Percentiles rank a stretch among this genome's conserved stretches.
These are phyloP conservation scores for Ascoidea asiatica DNA, from an alignment of 805 yeast species.

Conservation along the genomic window DNA sequence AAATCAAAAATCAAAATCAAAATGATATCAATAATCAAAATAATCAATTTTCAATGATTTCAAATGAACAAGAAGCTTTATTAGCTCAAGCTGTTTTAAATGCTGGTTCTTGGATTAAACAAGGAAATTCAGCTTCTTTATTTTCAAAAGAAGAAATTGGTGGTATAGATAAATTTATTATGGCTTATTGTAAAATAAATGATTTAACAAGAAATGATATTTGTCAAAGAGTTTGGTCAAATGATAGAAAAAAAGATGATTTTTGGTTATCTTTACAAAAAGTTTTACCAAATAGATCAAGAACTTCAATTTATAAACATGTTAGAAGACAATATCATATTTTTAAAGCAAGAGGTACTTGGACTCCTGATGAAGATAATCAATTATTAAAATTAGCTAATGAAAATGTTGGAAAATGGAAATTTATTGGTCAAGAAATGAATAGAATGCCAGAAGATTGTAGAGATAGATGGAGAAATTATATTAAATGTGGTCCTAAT, in stretches of 20 bases:
- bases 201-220: constrained; percentile 52
- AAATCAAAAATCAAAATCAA: background rate
- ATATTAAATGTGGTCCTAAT: constrained; percentile 77
- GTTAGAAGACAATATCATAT: constrained; percentile 83
- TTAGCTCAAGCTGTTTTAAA: background rate
- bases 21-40: constrained; percentile 4
- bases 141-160: constrained; percentile 55
- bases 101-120: constrained; percentile 14
- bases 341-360: constrained; percentile 77
- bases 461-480: constrained; percentile 92
- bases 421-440: constrained; percentile 61
- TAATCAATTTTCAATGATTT: background rate
- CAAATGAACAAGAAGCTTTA: background rate
- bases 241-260: constrained; percentile 71
- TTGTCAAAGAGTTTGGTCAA: constrained; percentile 79
- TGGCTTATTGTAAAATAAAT: constrained; percentile 52
- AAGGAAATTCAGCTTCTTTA: constrained; percentile 15
- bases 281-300: constrained; percentile 71
- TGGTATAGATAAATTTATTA: constrained; percentile 62
- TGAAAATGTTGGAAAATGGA: constrained; percentile 78
- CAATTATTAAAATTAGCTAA: constrained; percentile 47
- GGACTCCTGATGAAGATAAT: constrained; percentile 77
- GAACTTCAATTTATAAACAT: constrained; percentile 88
- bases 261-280: constrained; percentile 79
- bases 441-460: constrained; percentile 98